Evolutionary conservation across 108 stramenopile genomes (phyloP).

Genomic region (Pseudonitzschia multistriata): DNA sequence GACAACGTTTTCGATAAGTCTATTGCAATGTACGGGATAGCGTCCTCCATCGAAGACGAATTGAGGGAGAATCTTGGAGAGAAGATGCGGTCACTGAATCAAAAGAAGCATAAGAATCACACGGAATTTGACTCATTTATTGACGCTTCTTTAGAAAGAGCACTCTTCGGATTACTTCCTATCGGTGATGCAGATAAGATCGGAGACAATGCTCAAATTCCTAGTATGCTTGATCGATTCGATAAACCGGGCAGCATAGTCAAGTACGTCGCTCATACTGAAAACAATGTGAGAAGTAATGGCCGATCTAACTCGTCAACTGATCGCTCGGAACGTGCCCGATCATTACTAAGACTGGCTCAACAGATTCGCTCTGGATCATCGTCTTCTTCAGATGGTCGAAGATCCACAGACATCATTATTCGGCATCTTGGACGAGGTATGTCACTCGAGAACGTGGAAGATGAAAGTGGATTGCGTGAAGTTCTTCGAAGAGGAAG

Average conservation of each 20-base stretch:
- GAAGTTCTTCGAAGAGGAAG: constrained; percentile 41
- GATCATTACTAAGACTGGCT: constrained; percentile 55
- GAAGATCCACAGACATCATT: constrained; percentile 53
- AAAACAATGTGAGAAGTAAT: constrained; percentile 8
- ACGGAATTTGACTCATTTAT: constrained; percentile 6
- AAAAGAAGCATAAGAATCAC: constrained; percentile 6
- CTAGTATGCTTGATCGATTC: constrained; percentile 21
- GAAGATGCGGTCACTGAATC: constrained; percentile 16
- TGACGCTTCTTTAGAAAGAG: constrained; percentile 42
- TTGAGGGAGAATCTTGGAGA: constrained; percentile 25
- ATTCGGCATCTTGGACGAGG: constrained; percentile 52
- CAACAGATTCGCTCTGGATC: constrained; percentile 55
- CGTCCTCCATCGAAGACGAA: constrained; percentile 35
- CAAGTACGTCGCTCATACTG: constrained; percentile 28
- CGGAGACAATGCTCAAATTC: constrained; percentile 11
- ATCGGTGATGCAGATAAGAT: constrained; percentile 23
- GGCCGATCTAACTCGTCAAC: constrained; percentile 15
- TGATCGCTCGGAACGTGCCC: constrained; percentile 36
- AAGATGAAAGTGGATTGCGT: constrained; percentile 46
- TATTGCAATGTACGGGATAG: constrained; percentile 22
- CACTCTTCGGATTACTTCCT: constrained; percentile 57
- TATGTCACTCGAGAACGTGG: constrained; percentile 35
- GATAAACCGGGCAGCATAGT: constrained; percentile 46
- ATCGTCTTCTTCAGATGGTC: constrained; percentile 32
- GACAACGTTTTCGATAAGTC: constrained; percentile 52